phyloP scores from a whole-genome alignment of 352 stramenopile genomes.

The Pythium vanterpoolii region DNA sequence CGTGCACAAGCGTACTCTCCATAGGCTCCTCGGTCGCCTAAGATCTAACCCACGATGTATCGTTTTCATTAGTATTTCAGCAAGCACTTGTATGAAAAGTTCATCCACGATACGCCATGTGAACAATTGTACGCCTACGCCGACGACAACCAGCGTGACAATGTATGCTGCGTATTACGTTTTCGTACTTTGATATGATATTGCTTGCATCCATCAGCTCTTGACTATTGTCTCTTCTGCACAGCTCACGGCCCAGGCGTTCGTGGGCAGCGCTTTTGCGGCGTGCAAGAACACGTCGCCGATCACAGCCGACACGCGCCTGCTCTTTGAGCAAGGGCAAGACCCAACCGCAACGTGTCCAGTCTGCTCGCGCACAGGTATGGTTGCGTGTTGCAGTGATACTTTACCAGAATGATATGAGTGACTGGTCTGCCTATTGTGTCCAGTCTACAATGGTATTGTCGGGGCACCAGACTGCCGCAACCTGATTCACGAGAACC shows the following conservation, averaged over 20 bases:
- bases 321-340: slow-evolving; percentile 76
- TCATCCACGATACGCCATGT: slow-evolving; percentile 49
- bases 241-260: slow-evolving; percentile 62
- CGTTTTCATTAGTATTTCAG: slow-evolving; percentile 56
- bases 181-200: no score
- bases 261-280: slow-evolving; percentile 53
- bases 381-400: neutral
- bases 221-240: neutral
- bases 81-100: slow-evolving; percentile 57
- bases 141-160: slow-evolving; percentile 71
- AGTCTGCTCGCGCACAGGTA: slow-evolving; percentile 60
- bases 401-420: neutral
- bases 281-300: slow-evolving; percentile 49
- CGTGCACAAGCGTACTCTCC: neutral
- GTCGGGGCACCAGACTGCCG: slow-evolving; percentile 51
- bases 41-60: neutral
- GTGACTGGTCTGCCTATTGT: neutral
- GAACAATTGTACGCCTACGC: slow-evolving; percentile 63
- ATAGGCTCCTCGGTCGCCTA: neutral
- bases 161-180: slow-evolving; percentile 50
- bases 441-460: slow-evolving; percentile 64
- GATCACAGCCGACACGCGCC: slow-evolving; percentile 47
- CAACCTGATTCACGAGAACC: slow-evolving; percentile 57
- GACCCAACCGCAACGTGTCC: slow-evolving; percentile 62
- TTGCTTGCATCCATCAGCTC: no score